Conservation (phyloP, 2,329 filamentous ascomycete genomes). For the Epicoccum nigrum region DNA sequence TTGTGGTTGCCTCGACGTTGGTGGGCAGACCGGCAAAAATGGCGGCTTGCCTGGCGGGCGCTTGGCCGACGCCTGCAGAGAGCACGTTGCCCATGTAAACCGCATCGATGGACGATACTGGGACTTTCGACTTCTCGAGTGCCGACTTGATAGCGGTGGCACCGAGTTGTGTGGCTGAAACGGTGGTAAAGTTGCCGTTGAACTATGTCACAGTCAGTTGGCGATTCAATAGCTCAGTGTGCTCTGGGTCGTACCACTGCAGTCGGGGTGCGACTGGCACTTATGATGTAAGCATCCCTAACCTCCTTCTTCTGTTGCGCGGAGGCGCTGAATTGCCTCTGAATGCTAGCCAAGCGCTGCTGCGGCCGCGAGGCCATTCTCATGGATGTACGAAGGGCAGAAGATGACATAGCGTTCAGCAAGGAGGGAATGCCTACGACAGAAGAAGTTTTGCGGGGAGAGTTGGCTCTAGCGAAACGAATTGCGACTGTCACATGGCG, state of each 20-base stretch:
- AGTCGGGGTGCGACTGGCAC: slow-evolving; percentile 86
- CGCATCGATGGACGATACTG: slow-evolving; percentile 79
- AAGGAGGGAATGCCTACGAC: neutral
- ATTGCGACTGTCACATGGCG: slow-evolving; percentile 40
- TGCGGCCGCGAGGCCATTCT: slow-evolving; percentile 46
- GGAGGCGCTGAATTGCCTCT: slow-evolving; percentile 47
- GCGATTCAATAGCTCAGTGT: neutral
- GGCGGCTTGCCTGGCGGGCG: slow-evolving; percentile 87
- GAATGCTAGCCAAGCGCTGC: slow-evolving; percentile 45
- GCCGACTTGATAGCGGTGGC: slow-evolving; percentile 92
- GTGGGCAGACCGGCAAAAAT: slow-evolving; percentile 85
- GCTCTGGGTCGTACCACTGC: slow-evolving; percentile 69
- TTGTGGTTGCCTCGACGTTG: slow-evolving; percentile 84
- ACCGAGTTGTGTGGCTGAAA: slow-evolving; percentile 86
- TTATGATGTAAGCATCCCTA: slow-evolving; percentile 91
- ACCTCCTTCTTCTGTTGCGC: slow-evolving; percentile 64
- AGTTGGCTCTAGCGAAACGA: slow-evolving; percentile 32
- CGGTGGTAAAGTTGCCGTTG: slow-evolving; percentile 85
- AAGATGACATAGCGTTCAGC: slow-evolving; percentile 36
- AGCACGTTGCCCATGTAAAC: slow-evolving; percentile 99
- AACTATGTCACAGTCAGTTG: slow-evolving; percentile 65
- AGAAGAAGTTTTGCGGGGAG: slow-evolving; percentile 14
- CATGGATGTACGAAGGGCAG: slow-evolving; percentile 40
- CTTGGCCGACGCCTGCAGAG: slow-evolving; percentile 81
- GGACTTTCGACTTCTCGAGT: slow-evolving; percentile 82